phyloP scores from a whole-genome alignment of 2,329 filamentous ascomycete genomes.

The Elsinoe australis region DNA sequence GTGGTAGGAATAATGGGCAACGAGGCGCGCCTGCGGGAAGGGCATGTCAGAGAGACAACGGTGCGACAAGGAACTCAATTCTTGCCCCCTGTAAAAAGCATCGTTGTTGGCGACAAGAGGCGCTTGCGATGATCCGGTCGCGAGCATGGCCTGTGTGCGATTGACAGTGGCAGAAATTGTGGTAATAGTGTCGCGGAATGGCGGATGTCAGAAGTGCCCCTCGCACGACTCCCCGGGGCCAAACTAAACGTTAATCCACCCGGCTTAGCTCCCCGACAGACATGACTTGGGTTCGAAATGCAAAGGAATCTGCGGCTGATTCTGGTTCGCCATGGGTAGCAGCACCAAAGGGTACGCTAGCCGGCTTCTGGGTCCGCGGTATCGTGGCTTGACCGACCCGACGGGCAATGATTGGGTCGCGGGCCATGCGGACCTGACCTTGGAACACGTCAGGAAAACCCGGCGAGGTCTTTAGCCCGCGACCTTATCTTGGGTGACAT shows the following conservation, averaged over 20 bases:
- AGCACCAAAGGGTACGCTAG: conserved; percentile 9
- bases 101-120: conserved; percentile 6
- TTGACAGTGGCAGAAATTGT: conserved; percentile 9
- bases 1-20: conserved; percentile 10
- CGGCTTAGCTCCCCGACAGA: conserved; percentile 2
- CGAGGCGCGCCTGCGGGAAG: conserved; percentile 5
- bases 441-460: conserved; percentile 14
- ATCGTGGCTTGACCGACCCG: conserved; percentile 10
- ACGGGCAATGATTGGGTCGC: conserved; percentile 14
- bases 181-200: conserved; percentile 7
- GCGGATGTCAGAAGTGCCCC: background rate
- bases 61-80: conserved; percentile 15
- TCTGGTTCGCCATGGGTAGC: background rate
- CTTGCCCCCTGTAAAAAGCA: conserved; percentile 8
- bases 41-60: conserved; percentile 14
- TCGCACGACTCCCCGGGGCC: conserved; percentile 14
- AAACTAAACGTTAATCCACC: background rate
- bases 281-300: background rate
- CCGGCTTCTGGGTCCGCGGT: conserved; percentile 10
- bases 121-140: conserved; percentile 13
- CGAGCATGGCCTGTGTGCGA: conserved; percentile 15
- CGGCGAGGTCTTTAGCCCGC: conserved; percentile 1
- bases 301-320: background rate
- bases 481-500: conserved; percentile 9
- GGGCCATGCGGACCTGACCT: conserved; percentile 6